Conservation (phyloP, 192 early-diverging fungal species). For the Coemansia asiatica region DNA sequence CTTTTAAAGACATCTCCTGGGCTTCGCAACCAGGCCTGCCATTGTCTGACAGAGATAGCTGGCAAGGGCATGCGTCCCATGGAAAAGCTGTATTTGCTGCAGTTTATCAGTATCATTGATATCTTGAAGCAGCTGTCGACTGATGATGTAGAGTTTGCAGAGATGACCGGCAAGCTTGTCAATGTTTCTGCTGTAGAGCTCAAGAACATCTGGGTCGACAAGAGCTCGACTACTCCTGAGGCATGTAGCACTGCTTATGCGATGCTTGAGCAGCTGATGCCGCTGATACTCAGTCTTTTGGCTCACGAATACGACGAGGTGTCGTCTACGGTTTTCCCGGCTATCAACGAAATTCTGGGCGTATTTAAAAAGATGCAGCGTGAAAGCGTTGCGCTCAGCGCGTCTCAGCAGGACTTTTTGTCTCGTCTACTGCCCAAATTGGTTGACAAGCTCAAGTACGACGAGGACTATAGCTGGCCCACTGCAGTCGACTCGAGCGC, state of each 20-base stretch:
- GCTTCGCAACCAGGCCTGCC: constrained; percentile 73
- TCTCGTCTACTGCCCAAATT: constrained; percentile 57
- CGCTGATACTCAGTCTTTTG: constrained; percentile 76
- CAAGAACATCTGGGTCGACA: constrained; percentile 42
- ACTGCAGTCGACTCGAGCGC: constrained; percentile 19
- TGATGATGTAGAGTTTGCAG: constrained; percentile 45
- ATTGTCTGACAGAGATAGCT: constrained; percentile 83
- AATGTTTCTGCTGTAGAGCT: constrained; percentile 49
- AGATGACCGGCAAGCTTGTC: constrained; percentile 43
- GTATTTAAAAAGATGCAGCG: constrained; percentile 63
- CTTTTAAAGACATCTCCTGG: constrained; percentile 59
- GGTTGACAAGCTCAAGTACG: constrained; percentile 87
- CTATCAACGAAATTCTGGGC: constrained; percentile 66
- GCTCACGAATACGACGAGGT: constrained; percentile 83
- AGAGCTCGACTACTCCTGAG: constrained; percentile 33
- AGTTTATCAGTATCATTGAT: constrained; percentile 58
- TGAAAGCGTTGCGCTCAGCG: constrained; percentile 28
- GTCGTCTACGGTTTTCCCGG: constrained; percentile 72
- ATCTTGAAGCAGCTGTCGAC: constrained; percentile 42
- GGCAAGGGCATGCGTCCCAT: constrained; percentile 88
- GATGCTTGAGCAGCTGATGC: constrained; percentile 74
- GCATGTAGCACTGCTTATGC: constrained; percentile 55
- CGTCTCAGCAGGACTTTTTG: constrained; percentile 30
- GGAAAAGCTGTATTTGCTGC: constrained; percentile 87
- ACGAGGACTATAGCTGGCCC: constrained; percentile 76